Evolutionary conservation across 2,329 filamentous ascomycete species (phyloP).

Genomic region (Aspergillus amoenus): DNA sequence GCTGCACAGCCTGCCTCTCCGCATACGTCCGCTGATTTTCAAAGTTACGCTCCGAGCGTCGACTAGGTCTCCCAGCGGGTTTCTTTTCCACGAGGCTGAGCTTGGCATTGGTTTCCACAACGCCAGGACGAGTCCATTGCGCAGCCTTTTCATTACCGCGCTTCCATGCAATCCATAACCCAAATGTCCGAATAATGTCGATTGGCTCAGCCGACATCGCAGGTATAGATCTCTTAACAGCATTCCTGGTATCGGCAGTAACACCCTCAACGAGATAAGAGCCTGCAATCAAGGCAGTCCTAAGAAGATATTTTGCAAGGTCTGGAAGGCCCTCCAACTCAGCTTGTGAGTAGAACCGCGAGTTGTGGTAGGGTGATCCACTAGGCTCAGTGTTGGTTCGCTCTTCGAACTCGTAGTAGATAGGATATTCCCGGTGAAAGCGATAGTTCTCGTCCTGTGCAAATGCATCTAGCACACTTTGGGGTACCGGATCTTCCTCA

Average conservation of each 20-base stretch:
- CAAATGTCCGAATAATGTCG: slow-evolving; percentile 60
- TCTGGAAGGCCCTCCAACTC: slow-evolving; percentile 62
- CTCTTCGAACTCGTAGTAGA: slow-evolving; percentile 60
- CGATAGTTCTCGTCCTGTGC: slow-evolving; percentile 52
- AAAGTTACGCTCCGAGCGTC: slow-evolving; percentile 56
- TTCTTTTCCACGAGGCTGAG: slow-evolving; percentile 55
- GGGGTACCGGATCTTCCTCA: slow-evolving; percentile 62
- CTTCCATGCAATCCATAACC: slow-evolving; percentile 68
- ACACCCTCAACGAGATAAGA: slow-evolving; percentile 61
- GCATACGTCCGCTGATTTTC: slow-evolving; percentile 41
- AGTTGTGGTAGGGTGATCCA: slow-evolving; percentile 56
- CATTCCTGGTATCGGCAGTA: slow-evolving; percentile 57
- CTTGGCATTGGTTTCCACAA: slow-evolving; percentile 50
- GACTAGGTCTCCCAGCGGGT: slow-evolving; percentile 54
- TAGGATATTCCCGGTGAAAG: slow-evolving; percentile 55
- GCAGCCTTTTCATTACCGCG: slow-evolving; percentile 63
- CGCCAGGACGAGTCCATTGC: slow-evolving; percentile 61
- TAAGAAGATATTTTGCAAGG: slow-evolving; percentile 60
- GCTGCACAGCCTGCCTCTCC: slow-evolving; percentile 39
- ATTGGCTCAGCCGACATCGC: slow-evolving; percentile 62
- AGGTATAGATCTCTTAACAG: slow-evolving; percentile 62
- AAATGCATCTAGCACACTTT: slow-evolving; percentile 55
- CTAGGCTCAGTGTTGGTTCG: slow-evolving; percentile 51
- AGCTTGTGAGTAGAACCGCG: slow-evolving; percentile 62
- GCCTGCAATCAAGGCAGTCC: slow-evolving; percentile 61